Conservation (phyloP, 2,329 filamentous ascomycete genomes). For the Cytospora mali region DNA sequence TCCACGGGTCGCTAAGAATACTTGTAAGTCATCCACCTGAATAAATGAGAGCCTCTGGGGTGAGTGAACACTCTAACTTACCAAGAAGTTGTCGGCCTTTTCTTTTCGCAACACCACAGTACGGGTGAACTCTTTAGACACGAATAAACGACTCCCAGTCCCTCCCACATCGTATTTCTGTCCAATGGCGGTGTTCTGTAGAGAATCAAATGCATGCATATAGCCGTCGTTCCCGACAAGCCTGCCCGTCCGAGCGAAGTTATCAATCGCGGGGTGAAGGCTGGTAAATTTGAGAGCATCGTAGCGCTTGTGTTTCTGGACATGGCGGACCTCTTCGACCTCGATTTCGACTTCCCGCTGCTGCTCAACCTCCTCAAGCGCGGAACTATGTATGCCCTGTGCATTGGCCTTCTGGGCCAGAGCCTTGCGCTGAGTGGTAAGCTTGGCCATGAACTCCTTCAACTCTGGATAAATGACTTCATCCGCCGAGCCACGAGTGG, state of each 20-base stretch:
- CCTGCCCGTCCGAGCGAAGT: conserved; percentile 49
- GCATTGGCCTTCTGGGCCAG: conserved; percentile 40
- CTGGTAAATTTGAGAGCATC: conserved; percentile 45
- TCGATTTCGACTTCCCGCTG: conserved; percentile 63
- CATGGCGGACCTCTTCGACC: conserved; percentile 58
- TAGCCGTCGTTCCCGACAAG: conserved; percentile 43
- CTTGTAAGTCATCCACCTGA: conserved; percentile 23
- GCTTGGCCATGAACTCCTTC: conserved; percentile 37
- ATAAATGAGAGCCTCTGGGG: conserved; percentile 28
- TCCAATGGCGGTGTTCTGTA: conserved; percentile 42
- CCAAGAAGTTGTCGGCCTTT: conserved; percentile 40
- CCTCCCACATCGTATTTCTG: conserved; percentile 37
- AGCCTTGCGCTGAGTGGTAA: conserved; percentile 34
- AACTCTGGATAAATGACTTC: conserved; percentile 27
- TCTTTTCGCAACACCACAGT: conserved; percentile 43
- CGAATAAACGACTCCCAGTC: conserved; percentile 36
- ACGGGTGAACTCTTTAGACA: conserved; percentile 50
- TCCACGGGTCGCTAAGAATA: conserved; percentile 51
- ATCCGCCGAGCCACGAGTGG: conserved; percentile 31
- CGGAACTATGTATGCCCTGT: conserved; percentile 49
- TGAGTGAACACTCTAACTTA: conserved; percentile 28
- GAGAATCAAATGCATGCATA: conserved; percentile 44
- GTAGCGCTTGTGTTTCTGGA: conserved; percentile 49
- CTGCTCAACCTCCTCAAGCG: conserved; percentile 62
- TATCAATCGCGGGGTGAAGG: conserved; percentile 49